phyloP scores from a whole-genome alignment of 2,329 filamentous ascomycete species.

The Colletotrichum limetticola region DNA sequence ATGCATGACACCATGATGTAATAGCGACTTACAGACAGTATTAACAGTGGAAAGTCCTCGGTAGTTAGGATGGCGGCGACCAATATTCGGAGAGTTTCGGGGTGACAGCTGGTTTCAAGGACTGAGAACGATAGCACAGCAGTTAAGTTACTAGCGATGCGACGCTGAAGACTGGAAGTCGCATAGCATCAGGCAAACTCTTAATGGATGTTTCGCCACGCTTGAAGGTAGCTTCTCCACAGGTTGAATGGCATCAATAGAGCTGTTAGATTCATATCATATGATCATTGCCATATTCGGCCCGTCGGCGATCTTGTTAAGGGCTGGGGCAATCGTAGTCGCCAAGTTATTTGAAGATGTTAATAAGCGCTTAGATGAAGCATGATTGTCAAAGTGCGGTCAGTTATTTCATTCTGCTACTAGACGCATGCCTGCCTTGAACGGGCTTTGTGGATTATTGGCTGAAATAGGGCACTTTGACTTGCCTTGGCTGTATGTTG shows the following conservation, averaged over 20 bases:
- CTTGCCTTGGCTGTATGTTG: too few species aligned
- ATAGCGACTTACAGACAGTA: neutral
- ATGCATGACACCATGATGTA: neutral
- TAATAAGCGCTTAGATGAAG: neutral
- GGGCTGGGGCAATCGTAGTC: neutral
- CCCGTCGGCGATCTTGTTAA: neutral
- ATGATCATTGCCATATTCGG: neutral
- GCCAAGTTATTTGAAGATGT: neutral
- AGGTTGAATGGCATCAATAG: neutral
- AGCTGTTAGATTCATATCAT: neutral
- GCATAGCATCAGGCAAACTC: neutral
- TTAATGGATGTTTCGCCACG: neutral
- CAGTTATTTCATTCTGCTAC: neutral
- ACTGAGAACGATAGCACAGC: too few species aligned
- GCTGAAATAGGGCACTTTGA: neutral
- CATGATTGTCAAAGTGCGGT: neutral
- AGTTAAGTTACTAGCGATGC: too few species aligned
- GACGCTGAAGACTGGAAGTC: neutral
- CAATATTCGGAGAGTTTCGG: neutral
- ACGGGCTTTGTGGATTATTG: neutral
- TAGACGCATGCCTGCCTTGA: neutral
- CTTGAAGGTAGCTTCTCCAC: neutral
- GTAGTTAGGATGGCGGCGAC: neutral
- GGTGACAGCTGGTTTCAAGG: neutral
- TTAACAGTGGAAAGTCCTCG: neutral